These are phyloP conservation scores for Chytriomyces sp. DNA, from an alignment of 192 early-diverging fungal species.

Conservation along the genomic window DNA sequence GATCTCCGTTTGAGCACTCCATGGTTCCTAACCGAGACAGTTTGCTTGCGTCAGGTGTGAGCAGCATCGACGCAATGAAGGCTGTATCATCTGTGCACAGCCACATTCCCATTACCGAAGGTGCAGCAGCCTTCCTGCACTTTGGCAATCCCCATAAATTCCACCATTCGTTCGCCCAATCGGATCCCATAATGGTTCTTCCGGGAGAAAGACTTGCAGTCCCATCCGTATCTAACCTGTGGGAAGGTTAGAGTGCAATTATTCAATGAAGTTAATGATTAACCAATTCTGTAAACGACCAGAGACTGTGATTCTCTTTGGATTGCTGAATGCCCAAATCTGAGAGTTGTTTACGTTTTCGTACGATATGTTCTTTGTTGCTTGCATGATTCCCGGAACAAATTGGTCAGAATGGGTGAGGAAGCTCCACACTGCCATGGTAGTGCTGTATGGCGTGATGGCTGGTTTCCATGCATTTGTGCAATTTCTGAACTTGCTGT, in stretches of 20 bases:
- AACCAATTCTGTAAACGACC: constrained; percentile 32
- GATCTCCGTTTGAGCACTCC: constrained; percentile 25
- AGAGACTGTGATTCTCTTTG: constrained; percentile 22
- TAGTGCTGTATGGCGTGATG: constrained; percentile 20
- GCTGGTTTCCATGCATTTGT: constrained; percentile 20
- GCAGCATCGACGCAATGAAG: not conserved
- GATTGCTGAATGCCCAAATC: constrained; percentile 26
- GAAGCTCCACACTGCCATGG: constrained; percentile 26
- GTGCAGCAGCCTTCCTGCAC: not conserved
- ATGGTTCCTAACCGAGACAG: constrained; percentile 24
- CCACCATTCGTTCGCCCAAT: constrained; percentile 44
- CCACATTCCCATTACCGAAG: not conserved
- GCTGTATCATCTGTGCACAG: not conserved
- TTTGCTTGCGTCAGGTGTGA: not conserved
- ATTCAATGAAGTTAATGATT: not conserved
- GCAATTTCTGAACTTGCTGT: constrained; percentile 39
- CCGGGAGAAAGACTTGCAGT: constrained; percentile 18
- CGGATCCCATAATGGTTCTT: constrained; percentile 31
- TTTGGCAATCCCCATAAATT: constrained; percentile 3
- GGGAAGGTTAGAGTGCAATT: not conserved
- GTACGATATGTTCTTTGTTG: constrained; percentile 35
- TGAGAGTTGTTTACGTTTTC: constrained; percentile 18
- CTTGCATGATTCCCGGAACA: constrained; percentile 37
- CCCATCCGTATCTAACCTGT: constrained; percentile 28
- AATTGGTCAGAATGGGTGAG: constrained; percentile 39